Percentiles rank a stretch among this genome's conserved stretches.
These are phyloP conservation scores for Apodospora peruviana DNA, from an alignment of 495 filamentous ascomycete genomes.

Conservation along the genomic window DNA sequence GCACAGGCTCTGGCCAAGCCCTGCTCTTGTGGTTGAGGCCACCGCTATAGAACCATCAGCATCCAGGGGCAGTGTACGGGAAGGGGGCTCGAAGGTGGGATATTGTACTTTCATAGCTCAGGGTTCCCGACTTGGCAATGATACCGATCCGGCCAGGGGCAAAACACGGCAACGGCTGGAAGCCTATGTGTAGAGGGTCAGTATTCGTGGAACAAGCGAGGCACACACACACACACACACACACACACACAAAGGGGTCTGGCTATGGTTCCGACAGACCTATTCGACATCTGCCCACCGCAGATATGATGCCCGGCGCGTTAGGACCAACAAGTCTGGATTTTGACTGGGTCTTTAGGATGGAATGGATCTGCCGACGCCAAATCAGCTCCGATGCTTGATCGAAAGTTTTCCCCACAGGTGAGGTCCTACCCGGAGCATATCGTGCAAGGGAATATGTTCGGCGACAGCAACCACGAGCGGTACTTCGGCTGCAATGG, in stretches of 20 bases:
- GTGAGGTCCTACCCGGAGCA: conserved; percentile 59
- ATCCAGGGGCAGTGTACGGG: background rate
- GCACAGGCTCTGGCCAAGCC: conserved; percentile 78
- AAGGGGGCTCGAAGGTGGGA: background rate
- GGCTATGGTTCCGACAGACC: conserved; percentile 27
- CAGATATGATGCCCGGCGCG: conserved; percentile 82
- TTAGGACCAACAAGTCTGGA: conserved; percentile 82
- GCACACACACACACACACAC: no score
- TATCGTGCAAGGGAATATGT: conserved; percentile 84
- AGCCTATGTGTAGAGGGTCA: no score
- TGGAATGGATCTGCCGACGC: conserved; percentile 54
- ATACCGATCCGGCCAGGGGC: conserved; percentile 72
- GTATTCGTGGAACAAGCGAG: no score
- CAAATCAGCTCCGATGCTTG: background rate
- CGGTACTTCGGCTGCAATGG: conserved; percentile 82
- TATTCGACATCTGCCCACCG: conserved; percentile 74
- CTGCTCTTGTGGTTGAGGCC: conserved; percentile 73
- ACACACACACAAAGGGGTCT: no score
- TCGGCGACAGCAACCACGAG: conserved; percentile 87
- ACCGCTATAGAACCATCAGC: conserved; percentile 44
- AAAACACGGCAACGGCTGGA: conserved; percentile 78
- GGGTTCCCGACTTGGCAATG: conserved; percentile 79
- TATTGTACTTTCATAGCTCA: conserved; percentile 64
- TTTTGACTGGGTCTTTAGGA: conserved; percentile 73
- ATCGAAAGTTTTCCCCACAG: no score